These are phyloP conservation scores for Myriosclerotinia scirpicola DNA, from an alignment of 2,329 filamentous ascomycete genomes.

Conservation along the genomic window DNA sequence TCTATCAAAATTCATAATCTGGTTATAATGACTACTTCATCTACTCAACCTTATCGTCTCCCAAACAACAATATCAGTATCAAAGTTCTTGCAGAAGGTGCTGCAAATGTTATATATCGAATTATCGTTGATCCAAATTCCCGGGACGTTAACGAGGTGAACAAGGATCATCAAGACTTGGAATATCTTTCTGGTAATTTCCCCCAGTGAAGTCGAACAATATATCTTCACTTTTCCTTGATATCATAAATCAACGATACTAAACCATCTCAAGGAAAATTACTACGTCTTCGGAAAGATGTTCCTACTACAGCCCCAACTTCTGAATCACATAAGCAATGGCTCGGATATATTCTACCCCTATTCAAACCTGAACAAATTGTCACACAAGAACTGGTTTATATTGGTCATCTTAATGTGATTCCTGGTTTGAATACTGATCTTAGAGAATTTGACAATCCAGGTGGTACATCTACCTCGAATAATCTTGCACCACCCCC, in stretches of 20 bases:
- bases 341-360: conserved; percentile 53
- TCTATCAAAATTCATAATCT: background rate
- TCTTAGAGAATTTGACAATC: conserved; percentile 44
- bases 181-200: conserved; percentile 22
- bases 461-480: conserved; percentile 15
- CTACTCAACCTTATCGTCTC: background rate
- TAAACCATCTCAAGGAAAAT: conserved; percentile 44
- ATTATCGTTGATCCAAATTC: conserved; percentile 45
- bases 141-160: conserved; percentile 25
- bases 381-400: conserved; percentile 55
- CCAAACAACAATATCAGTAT: background rate
- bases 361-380: conserved; percentile 57
- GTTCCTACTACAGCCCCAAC: conserved; percentile 50
- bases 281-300: conserved; percentile 63
- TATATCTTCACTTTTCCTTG: background rate
- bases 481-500: conserved; percentile 17
- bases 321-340: conserved; percentile 46
- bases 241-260: background rate
- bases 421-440: conserved; percentile 52
- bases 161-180: conserved; percentile 24
- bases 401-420: conserved; percentile 47
- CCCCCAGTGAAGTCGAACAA: too few species aligned
- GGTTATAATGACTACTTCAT: background rate
- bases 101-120: conserved; percentile 74
- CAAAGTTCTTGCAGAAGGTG: conserved; percentile 59